phyloP scores from a whole-genome alignment of 257 asterid genomes.

The Solanum piurae region DNA sequence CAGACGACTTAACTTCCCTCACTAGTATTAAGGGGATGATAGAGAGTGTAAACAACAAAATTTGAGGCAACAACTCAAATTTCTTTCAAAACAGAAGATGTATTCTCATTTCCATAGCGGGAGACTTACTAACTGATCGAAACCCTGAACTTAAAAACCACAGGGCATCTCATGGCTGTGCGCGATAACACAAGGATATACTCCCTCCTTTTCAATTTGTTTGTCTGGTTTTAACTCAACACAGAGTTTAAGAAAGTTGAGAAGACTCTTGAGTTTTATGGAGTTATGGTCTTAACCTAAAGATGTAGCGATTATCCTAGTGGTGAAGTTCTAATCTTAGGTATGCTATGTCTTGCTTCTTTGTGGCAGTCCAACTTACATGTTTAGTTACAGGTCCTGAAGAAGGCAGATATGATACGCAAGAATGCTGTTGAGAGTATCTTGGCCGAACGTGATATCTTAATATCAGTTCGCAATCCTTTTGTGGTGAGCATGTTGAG shows the following conservation, averaged over 20 bases:
- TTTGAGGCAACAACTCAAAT: neutral
- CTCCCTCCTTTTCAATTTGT: neutral
- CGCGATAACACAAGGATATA: neutral
- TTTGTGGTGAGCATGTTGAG: conserved; percentile 81
- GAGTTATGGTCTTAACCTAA: neutral
- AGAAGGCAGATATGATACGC: conserved; percentile 97
- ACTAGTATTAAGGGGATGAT: neutral
- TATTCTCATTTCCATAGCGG: neutral
- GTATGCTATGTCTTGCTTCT: neutral
- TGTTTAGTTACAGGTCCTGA: conserved; percentile 59
- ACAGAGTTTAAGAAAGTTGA: neutral
- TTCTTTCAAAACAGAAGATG: neutral
- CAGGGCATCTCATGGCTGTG: neutral
- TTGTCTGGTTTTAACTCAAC: neutral
- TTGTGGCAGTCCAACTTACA: neutral
- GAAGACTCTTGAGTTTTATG: neutral
- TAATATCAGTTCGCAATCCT: conserved; percentile 95
- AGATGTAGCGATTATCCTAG: neutral
- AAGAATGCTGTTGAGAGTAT: conserved; percentile 99
- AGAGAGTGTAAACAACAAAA: neutral
- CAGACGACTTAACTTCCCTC: neutral
- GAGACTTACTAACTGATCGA: neutral
- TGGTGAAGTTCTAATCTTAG: neutral
- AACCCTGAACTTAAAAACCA: neutral
- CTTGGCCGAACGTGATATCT: conserved; percentile 95